A percentile compares a stretch with the other conserved stretches of the same genome.
phyloP scores from a whole-genome alignment of 352 stramenopile genomes.

The Pythium periplocum region DNA sequence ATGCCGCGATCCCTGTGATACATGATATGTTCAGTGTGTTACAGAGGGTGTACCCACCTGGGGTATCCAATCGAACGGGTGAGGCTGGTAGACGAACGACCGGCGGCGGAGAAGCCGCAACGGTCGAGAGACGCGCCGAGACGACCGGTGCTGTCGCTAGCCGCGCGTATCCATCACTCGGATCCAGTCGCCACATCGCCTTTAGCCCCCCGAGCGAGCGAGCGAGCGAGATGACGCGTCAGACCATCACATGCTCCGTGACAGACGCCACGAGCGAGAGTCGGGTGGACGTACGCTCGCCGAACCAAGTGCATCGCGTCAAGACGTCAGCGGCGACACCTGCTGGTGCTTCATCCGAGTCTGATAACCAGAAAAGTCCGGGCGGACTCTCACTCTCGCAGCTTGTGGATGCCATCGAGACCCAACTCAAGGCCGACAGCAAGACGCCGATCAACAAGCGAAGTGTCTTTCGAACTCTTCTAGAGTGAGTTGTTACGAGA shows the following conservation, averaged over 20 bases:
- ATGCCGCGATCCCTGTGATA: too few species aligned
- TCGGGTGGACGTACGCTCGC: slow-evolving; percentile 1
- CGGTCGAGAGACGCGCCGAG: too few species aligned
- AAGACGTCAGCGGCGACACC: too few species aligned
- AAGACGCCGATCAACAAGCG: slow-evolving; percentile 34
- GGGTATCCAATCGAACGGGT: too few species aligned
- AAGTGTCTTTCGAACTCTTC: slow-evolving; percentile 24
- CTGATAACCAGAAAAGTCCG: too few species aligned
- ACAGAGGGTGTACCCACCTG: too few species aligned
- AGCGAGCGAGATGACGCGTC: slow-evolving; percentile 11
- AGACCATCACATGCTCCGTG: slow-evolving; percentile 10
- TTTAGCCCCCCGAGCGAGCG: background rate
- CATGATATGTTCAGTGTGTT: too few species aligned
- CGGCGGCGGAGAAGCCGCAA: too few species aligned
- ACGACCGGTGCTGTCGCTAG: background rate
- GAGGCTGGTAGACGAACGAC: too few species aligned
- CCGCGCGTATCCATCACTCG: background rate
- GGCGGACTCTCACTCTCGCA: slow-evolving; percentile 22
- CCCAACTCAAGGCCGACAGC: slow-evolving; percentile 25
- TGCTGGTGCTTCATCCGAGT: too few species aligned
- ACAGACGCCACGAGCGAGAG: slow-evolving; percentile 1
- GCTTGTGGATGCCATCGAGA: slow-evolving; percentile 41
- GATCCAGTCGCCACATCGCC: background rate
- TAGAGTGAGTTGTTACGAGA: slow-evolving; percentile 27
- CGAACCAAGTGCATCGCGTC: slow-evolving; percentile 7